These are phyloP conservation scores for Sphagnum contortum DNA, from an alignment of 225 moss, liverwort and hornwort genomes.

Conservation along the genomic window DNA sequence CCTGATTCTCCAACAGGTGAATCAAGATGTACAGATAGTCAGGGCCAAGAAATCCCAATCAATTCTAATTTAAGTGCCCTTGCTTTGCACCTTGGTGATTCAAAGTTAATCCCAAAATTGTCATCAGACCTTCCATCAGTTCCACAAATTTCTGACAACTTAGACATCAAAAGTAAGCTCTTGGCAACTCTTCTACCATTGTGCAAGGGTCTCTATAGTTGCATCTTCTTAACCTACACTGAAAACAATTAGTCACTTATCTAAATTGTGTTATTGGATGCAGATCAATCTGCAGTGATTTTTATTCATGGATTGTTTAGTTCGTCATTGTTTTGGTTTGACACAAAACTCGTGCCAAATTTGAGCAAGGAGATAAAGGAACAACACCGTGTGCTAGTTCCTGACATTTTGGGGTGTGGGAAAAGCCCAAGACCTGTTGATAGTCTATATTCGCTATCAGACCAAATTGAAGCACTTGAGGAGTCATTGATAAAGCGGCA, in stretches of 20 bases:
- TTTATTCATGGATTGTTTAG: constrained; percentile 70
- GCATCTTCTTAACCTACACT: not conserved
- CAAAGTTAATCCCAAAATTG: no score
- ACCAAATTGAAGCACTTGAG: constrained; percentile 50
- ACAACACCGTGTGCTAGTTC: constrained; percentile 42
- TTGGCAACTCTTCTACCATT: not conserved
- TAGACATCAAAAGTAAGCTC: constrained; percentile 14
- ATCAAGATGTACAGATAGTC: constrained; percentile 15
- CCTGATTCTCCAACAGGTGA: constrained; percentile 12
- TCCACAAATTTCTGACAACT: constrained; percentile 14
- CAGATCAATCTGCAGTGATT: constrained; percentile 40
- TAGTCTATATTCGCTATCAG: constrained; percentile 50
- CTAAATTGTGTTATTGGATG: constrained; percentile 1
- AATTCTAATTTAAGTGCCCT: constrained; percentile 2
- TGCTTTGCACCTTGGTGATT: constrained; percentile 7
- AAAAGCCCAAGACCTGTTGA: constrained; percentile 52
- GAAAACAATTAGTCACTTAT: no score
- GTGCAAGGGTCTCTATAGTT: no score
- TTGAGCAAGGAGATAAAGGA: constrained; percentile 31
- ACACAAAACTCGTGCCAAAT: constrained; percentile 37
- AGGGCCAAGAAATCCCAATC: constrained; percentile 14
- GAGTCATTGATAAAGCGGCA: constrained; percentile 43
- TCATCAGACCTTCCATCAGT: constrained; percentile 16
- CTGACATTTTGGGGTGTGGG: constrained; percentile 60
- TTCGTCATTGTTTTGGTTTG: constrained; percentile 67